Conservation (phyloP, 305 asterid genomes). For the Withania somnifera region DNA sequence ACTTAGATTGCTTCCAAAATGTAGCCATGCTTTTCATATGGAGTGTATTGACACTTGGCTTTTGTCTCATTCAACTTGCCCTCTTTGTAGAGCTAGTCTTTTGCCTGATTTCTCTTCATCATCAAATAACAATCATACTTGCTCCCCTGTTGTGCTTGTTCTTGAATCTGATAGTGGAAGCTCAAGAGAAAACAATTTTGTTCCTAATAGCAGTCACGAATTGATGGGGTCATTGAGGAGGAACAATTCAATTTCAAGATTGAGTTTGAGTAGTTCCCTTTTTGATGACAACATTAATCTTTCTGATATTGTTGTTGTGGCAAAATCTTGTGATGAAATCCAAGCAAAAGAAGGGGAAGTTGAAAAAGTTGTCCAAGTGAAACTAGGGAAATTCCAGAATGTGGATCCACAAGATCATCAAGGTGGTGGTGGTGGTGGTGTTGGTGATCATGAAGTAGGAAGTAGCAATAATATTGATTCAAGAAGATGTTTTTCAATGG, state of each 20-base stretch:
- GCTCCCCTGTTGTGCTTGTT: constrained; percentile 59
- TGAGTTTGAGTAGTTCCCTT: constrained; percentile 29
- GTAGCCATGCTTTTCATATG: constrained; percentile 95
- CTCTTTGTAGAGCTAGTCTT: constrained; percentile 75
- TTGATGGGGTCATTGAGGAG: neutral
- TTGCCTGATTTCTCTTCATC: constrained; percentile 39
- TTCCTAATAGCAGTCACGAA: constrained; percentile 18
- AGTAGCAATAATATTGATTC: constrained; percentile 29
- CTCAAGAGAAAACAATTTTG: constrained; percentile 39
- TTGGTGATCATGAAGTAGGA: constrained; percentile 7
- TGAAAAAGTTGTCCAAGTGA: constrained; percentile 57
- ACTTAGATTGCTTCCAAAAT: constrained; percentile 63
- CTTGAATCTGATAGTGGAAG: constrained; percentile 76
- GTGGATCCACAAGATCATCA: constrained; percentile 34
- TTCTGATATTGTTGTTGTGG: constrained; percentile 14
- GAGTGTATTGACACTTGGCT: constrained; percentile 93
- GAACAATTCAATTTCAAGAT: constrained; percentile 16
- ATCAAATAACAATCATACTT: constrained; percentile 9
- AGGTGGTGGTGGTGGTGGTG: constrained; percentile 16
- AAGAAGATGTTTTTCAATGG: constrained; percentile 89
- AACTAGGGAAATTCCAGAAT: constrained; percentile 71
- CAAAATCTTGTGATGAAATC: constrained; percentile 48
- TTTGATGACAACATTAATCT: constrained; percentile 4
- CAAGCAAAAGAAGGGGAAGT: constrained; percentile 27
- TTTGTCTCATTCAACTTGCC: constrained; percentile 84